Conservation (phyloP, 768 basidiomycete species). For the Calocera viscosa region DNA sequence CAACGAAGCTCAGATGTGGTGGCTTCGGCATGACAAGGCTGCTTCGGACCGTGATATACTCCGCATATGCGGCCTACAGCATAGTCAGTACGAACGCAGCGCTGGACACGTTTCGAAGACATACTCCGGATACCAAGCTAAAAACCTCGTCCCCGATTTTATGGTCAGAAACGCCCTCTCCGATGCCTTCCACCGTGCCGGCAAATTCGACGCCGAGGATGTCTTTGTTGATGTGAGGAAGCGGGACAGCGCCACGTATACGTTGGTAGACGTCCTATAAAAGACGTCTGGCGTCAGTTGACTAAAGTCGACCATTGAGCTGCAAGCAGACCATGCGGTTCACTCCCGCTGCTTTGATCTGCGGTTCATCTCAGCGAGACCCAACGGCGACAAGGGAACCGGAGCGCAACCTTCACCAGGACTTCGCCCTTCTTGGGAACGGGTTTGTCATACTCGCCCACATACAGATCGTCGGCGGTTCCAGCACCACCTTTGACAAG, state of each 20-base stretch:
- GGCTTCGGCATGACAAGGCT: constrained; percentile 67
- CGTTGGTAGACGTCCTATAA: background rate
- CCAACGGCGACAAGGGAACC: background rate
- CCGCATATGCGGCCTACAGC: constrained; percentile 74
- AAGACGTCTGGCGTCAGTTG: too few species aligned
- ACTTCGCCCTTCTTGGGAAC: constrained; percentile 44
- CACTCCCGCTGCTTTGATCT: constrained; percentile 76
- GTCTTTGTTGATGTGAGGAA: constrained; percentile 27
- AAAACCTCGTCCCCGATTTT: constrained; percentile 58
- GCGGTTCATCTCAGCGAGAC: background rate
- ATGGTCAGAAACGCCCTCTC: constrained; percentile 41
- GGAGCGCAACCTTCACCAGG: constrained; percentile 54
- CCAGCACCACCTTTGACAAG: constrained; percentile 66
- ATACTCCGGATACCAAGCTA: constrained; percentile 68
- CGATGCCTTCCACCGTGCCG: constrained; percentile 46
- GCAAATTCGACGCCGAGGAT: constrained; percentile 86
- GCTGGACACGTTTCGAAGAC: constrained; percentile 18
- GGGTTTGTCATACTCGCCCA: constrained; percentile 61
- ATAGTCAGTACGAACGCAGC: background rate
- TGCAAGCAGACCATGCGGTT: constrained; percentile 67
- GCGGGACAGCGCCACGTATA: background rate
- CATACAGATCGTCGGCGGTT: constrained; percentile 60
- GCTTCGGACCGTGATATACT: constrained; percentile 58
- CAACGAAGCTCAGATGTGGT: constrained; percentile 56
- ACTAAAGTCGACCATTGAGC: background rate